These are phyloP conservation scores for Apiosordaria backusii DNA, from an alignment of 495 filamentous ascomycete genomes.

Conservation along the genomic window DNA sequence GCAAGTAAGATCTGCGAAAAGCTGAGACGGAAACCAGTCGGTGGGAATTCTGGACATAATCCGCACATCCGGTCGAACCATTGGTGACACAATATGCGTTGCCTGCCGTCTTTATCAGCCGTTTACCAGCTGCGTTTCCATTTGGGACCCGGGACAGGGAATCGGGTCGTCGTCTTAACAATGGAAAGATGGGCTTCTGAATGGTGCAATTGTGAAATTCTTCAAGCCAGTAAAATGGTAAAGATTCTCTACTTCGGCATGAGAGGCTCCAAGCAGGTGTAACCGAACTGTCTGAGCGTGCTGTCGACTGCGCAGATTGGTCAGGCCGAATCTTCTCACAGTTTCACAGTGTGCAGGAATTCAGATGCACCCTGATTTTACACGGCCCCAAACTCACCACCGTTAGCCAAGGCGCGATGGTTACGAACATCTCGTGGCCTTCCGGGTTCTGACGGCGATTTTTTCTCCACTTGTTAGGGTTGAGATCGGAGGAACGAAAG, in stretches of 20 bases:
- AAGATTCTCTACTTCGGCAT: background rate
- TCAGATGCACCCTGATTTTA: background rate
- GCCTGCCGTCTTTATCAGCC: background rate
- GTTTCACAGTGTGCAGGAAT: background rate
- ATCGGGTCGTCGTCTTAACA: background rate
- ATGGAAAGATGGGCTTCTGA: background rate
- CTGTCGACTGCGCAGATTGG: background rate
- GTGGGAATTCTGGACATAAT: background rate
- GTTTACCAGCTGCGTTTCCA: background rate
- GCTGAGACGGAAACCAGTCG: slow-evolving; percentile 8
- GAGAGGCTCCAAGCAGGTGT: slow-evolving; percentile 1
- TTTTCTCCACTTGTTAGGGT: background rate
- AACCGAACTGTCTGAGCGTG: background rate
- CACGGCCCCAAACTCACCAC: too few relatives aligned
- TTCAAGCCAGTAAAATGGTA: slow-evolving; percentile 2
- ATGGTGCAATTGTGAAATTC: background rate
- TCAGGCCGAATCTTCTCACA: background rate
- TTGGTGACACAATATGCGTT: background rate
- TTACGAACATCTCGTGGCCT: background rate
- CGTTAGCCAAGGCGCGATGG: background rate
- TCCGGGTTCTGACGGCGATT: background rate
- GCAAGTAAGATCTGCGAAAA: slow-evolving; percentile 13
- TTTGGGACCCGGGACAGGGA: background rate
- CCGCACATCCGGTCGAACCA: background rate
- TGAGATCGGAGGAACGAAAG: background rate